Base-by-base conservation (phyloP, 2,329 filamentous ascomycete species). In the Xylaria sp. region DNA sequence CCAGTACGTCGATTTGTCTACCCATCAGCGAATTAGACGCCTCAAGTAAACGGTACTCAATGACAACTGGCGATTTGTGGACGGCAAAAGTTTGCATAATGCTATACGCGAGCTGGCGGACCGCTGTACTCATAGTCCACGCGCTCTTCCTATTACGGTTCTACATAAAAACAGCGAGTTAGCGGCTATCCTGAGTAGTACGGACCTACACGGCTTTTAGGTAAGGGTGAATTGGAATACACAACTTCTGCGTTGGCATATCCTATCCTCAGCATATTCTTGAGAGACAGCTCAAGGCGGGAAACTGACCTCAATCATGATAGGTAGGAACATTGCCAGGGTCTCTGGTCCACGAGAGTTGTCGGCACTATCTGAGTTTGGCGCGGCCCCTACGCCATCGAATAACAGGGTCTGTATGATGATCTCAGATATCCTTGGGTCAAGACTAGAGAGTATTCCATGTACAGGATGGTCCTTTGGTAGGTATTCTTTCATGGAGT, bases 1-100 rank as follows among this genome's bases (percentile, higher is more conserved):
- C 32, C 4, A 75, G 69, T 9, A 83, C 69, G 4, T 76, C 72
- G 12, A 82, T 57, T 34, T 70, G 67, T 27, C 75, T 75, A 6
- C 82, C 82, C 12, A 72, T 71, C 1, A 76, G 69, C 14, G 72
- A 39, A n/a, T 58, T 72, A 12, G 76, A 74, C 12, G 69, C 55
- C 7, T 79, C 75, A 32, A 82, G 73, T 19, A 79, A 76, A 9
- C 80, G 78, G 63, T 82, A 82, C 64, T 84, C 82, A 2, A 79
- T 77, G 2, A 82, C 75, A 4, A 47, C 45, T 32, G 42, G 57
- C 17, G 65, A 69, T 39, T 34, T 45, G 30, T 57, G 48, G 50
- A 19, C 14, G 3, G 56, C 61, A 14, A 75, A 53, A 6, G 55
- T 42, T 62, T 78, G 78, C 19, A 81, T 63, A 11, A 81, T 61